Base-by-base conservation (phyloP, 257 asterid species). In the Nicotiana undulata region DNA sequence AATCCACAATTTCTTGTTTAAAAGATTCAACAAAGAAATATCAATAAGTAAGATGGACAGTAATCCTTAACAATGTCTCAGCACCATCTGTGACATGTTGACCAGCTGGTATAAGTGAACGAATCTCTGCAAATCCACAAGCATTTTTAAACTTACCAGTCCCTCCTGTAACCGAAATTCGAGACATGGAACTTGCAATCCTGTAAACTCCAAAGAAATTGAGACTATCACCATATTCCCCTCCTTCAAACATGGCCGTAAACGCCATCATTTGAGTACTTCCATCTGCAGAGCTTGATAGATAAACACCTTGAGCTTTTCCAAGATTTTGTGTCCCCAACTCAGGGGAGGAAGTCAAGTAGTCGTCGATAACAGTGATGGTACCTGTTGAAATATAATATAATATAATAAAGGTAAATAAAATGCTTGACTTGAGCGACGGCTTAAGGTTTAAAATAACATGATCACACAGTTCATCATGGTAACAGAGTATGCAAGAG, bases 251-350 rank as follows among this genome's bases (percentile, higher is more conserved):
- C 91, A 88, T 55, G 55, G 89, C 88, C 0, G 89, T 86, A 80
- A 88, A 88, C 10, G 86, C 83, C 91, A 88, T 88, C 91, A 88
- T 86, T 77, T 88, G 91, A 9, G 87, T 86, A 34, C 79, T 81
- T 1, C 91, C 91, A 77, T 86, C 87, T 1, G 90, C 91, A n/a
- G 91, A 88, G 83, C 91, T 86, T 29, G 90, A 88, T 1, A 88
- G 86, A 63, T 88, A 88, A 37, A 88, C 87, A 17, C 91, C 91
- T 68, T 88, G 91, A 0, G 89, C 90, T 80, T 86, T 86, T 8
- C 91, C 91, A 52, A 88, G 77, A 1, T 75, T 79, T 70, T 87
- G 88, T 15, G 86, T 83, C 2, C 89, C 86, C 55, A 88, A 46
- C 59, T 86, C 90, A 0, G 90, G 90, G 17, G 87, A 79, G 4